Base-by-base conservation (phyloP, 2,329 filamentous ascomycete genomes). In the Ophiosphaerella korrae region DNA sequence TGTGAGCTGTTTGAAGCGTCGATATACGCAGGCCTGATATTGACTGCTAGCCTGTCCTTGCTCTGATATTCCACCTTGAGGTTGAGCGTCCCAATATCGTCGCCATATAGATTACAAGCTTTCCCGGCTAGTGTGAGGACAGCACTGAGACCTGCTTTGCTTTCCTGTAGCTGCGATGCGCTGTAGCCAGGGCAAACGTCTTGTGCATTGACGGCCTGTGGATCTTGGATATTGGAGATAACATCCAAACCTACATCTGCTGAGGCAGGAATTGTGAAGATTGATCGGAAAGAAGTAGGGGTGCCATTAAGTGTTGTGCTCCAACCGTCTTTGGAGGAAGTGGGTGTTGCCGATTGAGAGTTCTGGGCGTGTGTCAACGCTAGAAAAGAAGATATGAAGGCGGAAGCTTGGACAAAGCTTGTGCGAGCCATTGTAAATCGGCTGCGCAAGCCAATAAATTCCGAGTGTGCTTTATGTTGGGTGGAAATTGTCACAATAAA, bases 31-130 rank as follows among this genome's bases (percentile, higher is more conserved):
- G 89, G 89, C 14, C 81, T 77, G 47, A 95, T 90, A 60, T 86
- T 84, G 42, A 94, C 78, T 48, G 87, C 86, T 35, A 94, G 72
- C 1, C 89, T 81, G 60, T 89, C 83, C 13, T 75, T 73, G 5
- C 83, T 80, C 66, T 90, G 85, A 58, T 87, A 88, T 63, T 87
- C 83, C 11, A 94, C 86, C 3, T 84, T 81, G 29, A 95, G 75
- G 32, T 80, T 81, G 42, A 95, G 76, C 4, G 81, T 76, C 21
- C 86, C 79, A 24, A 95, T 77, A 66, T 95, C 91, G 7, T 81
- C 87, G 0, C 91, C 90, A 57, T 93, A 95, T 18, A 85, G 82
- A 71, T 93, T 88, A 77, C 90, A 86, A 26, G 82, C 68, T 18
- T 75, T 58, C 3, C 83, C 84, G 33, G 81, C 82, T 45, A 86